phyloP scores from a whole-genome alignment of 768 basidiomycete genomes.

The Tylopilus intermedius region DNA sequence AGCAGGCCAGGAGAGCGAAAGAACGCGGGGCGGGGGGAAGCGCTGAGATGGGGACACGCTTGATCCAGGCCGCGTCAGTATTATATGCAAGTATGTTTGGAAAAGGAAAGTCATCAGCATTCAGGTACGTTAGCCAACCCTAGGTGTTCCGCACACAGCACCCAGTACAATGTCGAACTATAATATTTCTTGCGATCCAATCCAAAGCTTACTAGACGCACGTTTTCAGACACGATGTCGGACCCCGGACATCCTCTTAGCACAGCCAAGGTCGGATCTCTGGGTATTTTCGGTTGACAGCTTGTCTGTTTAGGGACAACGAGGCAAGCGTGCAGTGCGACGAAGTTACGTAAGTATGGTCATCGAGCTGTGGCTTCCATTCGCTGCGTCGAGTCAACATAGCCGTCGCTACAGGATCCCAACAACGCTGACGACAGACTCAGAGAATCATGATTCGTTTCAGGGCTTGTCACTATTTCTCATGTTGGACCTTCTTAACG shows the following conservation, averaged over 20 bases:
- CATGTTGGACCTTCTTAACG: background rate
- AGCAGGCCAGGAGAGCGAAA: background rate
- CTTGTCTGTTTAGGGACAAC: background rate
- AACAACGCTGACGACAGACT: background rate
- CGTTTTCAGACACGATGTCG: slow-evolving; percentile 4
- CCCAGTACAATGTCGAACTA: slow-evolving; percentile 1
- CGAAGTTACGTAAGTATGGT: background rate
- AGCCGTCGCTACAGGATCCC: background rate
- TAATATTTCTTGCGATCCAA: slow-evolving; percentile 10
- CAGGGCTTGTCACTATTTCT: background rate
- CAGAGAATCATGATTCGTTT: background rate
- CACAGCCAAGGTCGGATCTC: background rate
- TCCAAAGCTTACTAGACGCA: background rate
- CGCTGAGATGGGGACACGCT: slow-evolving; percentile 1
- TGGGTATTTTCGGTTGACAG: background rate
- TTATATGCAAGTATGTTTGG: slow-evolving; percentile 12
- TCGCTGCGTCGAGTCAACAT: background rate
- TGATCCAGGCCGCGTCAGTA: background rate
- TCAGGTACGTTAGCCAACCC: slow-evolving; percentile 15
- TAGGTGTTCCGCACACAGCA: slow-evolving; percentile 13
- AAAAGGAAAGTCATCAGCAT: slow-evolving; percentile 10
- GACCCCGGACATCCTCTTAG: slow-evolving; percentile 1
- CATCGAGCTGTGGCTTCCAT: background rate
- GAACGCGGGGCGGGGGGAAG: slow-evolving; percentile 1
- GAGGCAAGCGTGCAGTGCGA: background rate